Evolutionary conservation across 1,284 basidiomycete species (phyloP), one percentile per base, ranked within the genome.

Genomic region (Paramarasmius palmivorus): DNA sequence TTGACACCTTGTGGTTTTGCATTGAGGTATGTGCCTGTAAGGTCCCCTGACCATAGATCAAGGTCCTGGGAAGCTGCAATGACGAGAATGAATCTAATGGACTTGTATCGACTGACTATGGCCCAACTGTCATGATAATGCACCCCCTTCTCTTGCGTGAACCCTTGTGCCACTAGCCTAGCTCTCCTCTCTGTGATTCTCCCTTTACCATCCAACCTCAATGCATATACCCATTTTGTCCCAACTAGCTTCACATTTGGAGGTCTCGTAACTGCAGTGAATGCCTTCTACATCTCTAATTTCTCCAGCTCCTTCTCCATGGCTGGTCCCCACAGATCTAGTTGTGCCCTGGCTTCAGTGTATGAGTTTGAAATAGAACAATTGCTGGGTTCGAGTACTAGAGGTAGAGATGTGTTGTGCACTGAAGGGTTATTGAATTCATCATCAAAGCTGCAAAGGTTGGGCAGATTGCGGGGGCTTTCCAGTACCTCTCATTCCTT

Each of bases 1-100:
- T 32, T 32, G 29, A 32, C 29, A 32, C 29, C 29, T 32, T 32
- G 29, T 32, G 52, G 52, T 17, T 44, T 52, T 8, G 40, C 40
- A 37, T 52, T 52, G 2, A 52, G 34, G 14, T 51, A 51, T 17
- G 50, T 40, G 2, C 12, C 25, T 5, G 40, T 34, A 23, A 52
- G 44, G 29, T 52, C 50, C 4, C 39, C 40, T 4, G 39, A 23
- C 50, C 40, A 52, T 2, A 52, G 40, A 4, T 44, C 14, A 4
- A 52, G 26, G 2, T 19, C 29, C 0, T 12, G 10, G 26, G 20
- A 45, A 9, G 40, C 41, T 10, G 50, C 40, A 32, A 48, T 32
- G 4, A 20, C 41, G 15, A 44, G 17, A n/a, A 12, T 20, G 39
- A 50, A n/a, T 9, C 22, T 5, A 15, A 25, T 15, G 14, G 39